Base-by-base conservation (phyloP, 345 rosid genomes). In the Dovyalis caffra region DNA sequence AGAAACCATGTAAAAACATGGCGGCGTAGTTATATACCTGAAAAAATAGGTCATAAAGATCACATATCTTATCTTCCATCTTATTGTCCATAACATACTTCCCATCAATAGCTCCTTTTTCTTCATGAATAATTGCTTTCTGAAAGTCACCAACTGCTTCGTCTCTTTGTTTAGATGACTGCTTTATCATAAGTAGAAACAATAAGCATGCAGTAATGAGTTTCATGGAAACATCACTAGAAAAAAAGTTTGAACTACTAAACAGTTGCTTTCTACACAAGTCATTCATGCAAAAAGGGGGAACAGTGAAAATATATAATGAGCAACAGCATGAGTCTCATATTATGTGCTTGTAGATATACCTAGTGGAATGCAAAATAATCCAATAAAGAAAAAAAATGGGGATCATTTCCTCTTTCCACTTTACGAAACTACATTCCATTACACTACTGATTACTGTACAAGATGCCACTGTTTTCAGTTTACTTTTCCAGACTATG, bases 31-130 rank as follows among this genome's bases (percentile, higher is more conserved):
- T 43, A 43, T 43, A 43, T 49, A 49, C 56, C 56, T 49, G 56
- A 49, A 49, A 64, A 71, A 73, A 84, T 51, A 78, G 75, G 66
- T 84, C 83, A 74, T 81, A 84, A 47, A 84, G 79, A 74, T 84
- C 87, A 76, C 77, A 84, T 28, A 84, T 81, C 72, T 81, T 84
- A 70, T 84, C 81, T 74, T 84, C 87, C 77, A 84, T 53, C 38
- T 26, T 45, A 26, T 33, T 68, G 60, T 81, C 82, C 71, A 81
- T 70, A 57, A 34, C 62, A 64, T 43, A 49, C 51, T 70, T 74
- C 58, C 68, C 74, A 70, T 67, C 71, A 12, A 45, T 26, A 26
- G 61, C 56, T 71, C 61, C 73, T 64, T 76, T 70, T 23, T 57
- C 79, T 69, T 74, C 76, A 47, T 70, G 34, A 76, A 67, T 61